A percentile compares a stretch with the other conserved stretches of the same genome.
Evolutionary conservation across 768 basidiomycete genomes (phyloP).

Genomic region (Calocera cornea): DNA sequence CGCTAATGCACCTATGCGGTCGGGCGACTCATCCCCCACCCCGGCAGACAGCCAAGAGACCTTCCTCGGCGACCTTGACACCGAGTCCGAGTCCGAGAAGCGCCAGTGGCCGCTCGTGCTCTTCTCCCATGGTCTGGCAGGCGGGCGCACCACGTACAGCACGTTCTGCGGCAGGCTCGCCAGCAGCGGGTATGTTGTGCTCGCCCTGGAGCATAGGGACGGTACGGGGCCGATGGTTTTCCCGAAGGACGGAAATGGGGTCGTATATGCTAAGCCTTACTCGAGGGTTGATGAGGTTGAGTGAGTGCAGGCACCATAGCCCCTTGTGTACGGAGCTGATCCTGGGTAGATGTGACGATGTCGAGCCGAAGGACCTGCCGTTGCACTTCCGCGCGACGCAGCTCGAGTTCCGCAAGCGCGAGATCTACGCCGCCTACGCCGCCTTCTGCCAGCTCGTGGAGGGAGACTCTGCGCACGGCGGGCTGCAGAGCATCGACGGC

Average conservation of each 20-base stretch:
- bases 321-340: neutral
- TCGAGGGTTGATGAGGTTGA: conserved; percentile 40
- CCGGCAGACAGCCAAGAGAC: neutral
- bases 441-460: conserved; percentile 43
- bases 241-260: conserved; percentile 25
- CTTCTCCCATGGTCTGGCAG: conserved; percentile 75
- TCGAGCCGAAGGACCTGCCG: conserved; percentile 20
- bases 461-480: conserved; percentile 27
- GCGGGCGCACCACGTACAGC: conserved; percentile 57
- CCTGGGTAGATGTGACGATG: conserved; percentile 4
- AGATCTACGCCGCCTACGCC: conserved; percentile 51
- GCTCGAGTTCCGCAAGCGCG: conserved; percentile 51
- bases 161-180: conserved; percentile 63
- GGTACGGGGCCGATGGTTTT: conserved; percentile 50
- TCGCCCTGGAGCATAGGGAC: conserved; percentile 74
- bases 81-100: neutral
- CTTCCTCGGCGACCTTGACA: conserved; percentile 3
- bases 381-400: conserved; percentile 53
- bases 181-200: conserved; percentile 63
- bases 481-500: conserved; percentile 26
- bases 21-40: conserved; percentile 10
- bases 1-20: conserved; percentile 38
- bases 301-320: conserved; percentile 20
- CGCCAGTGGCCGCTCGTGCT: conserved; percentile 61
- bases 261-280: conserved; percentile 34